These are phyloP conservation scores for Ilyonectria robusta DNA, from an alignment of 2,329 filamentous ascomycete species.

Conservation along the genomic window DNA sequence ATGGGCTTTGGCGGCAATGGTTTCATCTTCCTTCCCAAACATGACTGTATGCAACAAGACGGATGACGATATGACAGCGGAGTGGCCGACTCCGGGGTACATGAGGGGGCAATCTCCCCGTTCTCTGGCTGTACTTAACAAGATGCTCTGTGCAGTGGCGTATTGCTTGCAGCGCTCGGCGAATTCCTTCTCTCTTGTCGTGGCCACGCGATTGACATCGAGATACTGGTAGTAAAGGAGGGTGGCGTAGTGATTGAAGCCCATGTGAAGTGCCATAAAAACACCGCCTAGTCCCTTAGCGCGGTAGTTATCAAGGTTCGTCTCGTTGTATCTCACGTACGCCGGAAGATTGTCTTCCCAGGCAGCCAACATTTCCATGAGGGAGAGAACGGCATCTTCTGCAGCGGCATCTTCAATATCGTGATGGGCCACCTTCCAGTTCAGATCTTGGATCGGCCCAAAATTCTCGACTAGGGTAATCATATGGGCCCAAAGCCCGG, in stretches of 20 bases:
- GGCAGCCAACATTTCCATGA: neutral
- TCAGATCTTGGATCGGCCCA: conserved; percentile 11
- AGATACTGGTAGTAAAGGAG: conserved; percentile 20
- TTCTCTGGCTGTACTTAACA: conserved; percentile 8
- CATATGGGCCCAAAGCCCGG: conserved; percentile 5
- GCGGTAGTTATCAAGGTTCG: conserved; percentile 15
- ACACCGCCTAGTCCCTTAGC: neutral
- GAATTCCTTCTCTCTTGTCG: no score
- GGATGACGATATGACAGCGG: conserved; percentile 16
- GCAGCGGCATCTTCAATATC: neutral
- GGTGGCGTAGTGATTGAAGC: conserved; percentile 16
- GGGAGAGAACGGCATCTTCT: neutral
- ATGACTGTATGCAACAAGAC: conserved; percentile 15
- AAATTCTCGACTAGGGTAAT: conserved; percentile 11
- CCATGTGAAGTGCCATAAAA: conserved; percentile 5
- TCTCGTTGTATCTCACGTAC: conserved; percentile 1
- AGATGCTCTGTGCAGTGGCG: conserved; percentile 15
- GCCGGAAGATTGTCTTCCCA: neutral
- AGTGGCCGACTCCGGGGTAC: conserved; percentile 12
- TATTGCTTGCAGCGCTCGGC: conserved; percentile 8
- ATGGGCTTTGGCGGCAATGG: neutral
- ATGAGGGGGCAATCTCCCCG: neutral
- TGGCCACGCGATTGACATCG: neutral
- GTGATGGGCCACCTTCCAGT: conserved; percentile 1
- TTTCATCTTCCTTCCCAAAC: neutral